A percentile compares a stretch with the other conserved stretches of the same genome.
Evolutionary conservation across 2,329 filamentous ascomycete species (phyloP).

Genomic region (Curvularia eragrostidis): DNA sequence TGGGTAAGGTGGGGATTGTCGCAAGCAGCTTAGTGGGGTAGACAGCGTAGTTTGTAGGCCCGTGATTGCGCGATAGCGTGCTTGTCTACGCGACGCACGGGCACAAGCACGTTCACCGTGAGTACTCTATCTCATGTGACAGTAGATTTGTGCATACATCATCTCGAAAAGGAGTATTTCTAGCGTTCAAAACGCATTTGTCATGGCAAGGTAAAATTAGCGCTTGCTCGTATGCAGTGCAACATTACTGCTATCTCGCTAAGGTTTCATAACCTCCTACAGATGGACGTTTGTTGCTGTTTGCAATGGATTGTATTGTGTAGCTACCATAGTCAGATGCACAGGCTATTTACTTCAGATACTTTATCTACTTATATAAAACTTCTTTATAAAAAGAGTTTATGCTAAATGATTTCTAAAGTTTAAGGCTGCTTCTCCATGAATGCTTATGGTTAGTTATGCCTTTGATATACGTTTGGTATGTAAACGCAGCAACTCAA

Average conservation of each 20-base stretch:
- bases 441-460: not conserved
- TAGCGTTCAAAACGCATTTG: not conserved
- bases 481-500: conserved; percentile 8
- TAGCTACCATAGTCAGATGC: too few relatives aligned
- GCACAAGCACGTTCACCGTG: not conserved
- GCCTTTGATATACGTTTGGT: not conserved
- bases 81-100: conserved; percentile 7
- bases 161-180: not conserved
- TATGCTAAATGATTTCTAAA: not conserved
- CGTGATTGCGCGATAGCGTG: conserved; percentile 37
- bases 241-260: too few relatives aligned
- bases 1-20: conserved; percentile 2
- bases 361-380: too few relatives aligned
- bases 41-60: conserved; percentile 21
- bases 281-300: too few relatives aligned
- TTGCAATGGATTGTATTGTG: too few relatives aligned
- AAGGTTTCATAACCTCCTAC: too few relatives aligned
- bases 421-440: not conserved
- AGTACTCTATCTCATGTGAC: not conserved
- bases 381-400: too few relatives aligned
- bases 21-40: conserved; percentile 14
- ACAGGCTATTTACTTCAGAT: too few relatives aligned
- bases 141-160: not conserved
- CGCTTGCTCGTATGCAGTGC: too few relatives aligned
- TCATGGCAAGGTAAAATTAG: too few relatives aligned